These are phyloP conservation scores for Jamesozyma hellenica DNA, from an alignment of 805 yeast genomes.

Conservation along the genomic window DNA sequence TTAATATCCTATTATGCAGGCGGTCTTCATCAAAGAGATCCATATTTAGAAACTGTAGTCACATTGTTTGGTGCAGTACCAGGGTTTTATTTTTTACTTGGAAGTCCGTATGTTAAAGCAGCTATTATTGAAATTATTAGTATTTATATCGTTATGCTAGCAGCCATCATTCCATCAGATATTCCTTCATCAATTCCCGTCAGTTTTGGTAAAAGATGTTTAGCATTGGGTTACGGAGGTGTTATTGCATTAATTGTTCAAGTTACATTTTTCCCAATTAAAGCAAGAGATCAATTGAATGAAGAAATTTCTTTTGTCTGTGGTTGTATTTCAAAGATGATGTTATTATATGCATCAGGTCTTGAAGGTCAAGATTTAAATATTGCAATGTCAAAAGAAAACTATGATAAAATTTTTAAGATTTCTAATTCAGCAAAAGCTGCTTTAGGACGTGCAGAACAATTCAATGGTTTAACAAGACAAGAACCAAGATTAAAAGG, in stretches of 20 bases:
- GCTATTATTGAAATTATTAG: constrained; percentile 41
- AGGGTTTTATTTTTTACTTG: constrained; percentile 37
- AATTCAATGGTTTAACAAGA: constrained; percentile 32
- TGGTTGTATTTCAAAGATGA: constrained; percentile 33
- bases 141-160: constrained; percentile 37
- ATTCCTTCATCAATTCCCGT: constrained; percentile 32
- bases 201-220: constrained; percentile 41
- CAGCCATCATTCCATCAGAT: constrained; percentile 33
- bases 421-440: constrained; percentile 32
- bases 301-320: constrained; percentile 34
- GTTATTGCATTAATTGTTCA: constrained; percentile 39
- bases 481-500: constrained; percentile 44
- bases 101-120: constrained; percentile 41
- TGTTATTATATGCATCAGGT: constrained; percentile 33
- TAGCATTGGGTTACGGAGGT: constrained; percentile 44
- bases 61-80: constrained; percentile 37
- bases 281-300: constrained; percentile 37
- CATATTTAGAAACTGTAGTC: constrained; percentile 35
- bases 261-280: constrained; percentile 36
- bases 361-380: constrained; percentile 30
- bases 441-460: constrained; percentile 33
- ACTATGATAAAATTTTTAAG: constrained; percentile 27
- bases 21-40: constrained; percentile 33
- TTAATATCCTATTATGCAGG: constrained; percentile 39
- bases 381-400: constrained; percentile 23